Percentiles rank a stretch among this genome's conserved stretches.
Evolutionary conservation across 768 basidiomycete genomes (phyloP).

Genomic region (Suillus tomentosus): DNA sequence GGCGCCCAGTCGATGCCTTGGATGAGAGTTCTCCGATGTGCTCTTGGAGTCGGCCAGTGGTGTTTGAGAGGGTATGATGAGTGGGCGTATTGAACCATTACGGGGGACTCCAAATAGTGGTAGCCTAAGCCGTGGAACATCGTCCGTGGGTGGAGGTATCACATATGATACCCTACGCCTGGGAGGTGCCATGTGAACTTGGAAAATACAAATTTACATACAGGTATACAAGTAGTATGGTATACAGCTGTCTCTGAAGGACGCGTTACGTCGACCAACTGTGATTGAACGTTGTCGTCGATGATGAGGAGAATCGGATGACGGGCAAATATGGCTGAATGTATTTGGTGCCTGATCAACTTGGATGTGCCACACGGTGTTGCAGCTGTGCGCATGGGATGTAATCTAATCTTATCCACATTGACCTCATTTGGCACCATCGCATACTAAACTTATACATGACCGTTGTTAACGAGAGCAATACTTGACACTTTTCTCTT

Average conservation of each 20-base stretch:
- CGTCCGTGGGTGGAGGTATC: slow-evolving; percentile 68
- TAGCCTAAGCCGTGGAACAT: slow-evolving; percentile 66
- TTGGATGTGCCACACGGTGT: background rate
- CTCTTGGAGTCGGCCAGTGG: slow-evolving; percentile 21
- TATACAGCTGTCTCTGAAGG: slow-evolving; percentile 2
- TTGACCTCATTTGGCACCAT: background rate
- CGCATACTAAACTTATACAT: background rate
- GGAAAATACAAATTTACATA: slow-evolving; percentile 23
- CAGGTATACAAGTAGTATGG: slow-evolving; percentile 11
- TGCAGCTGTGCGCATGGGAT: slow-evolving; percentile 5
- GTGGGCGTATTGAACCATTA: slow-evolving; percentile 68
- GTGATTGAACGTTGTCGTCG: background rate
- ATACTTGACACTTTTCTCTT: slow-evolving; percentile 22
- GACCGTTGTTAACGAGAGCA: background rate
- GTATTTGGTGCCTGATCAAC: slow-evolving; percentile 8
- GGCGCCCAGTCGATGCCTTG: slow-evolving; percentile 86
- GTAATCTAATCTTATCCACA: slow-evolving; percentile 9
- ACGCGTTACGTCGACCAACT: slow-evolving; percentile 8
- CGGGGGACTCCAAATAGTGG: slow-evolving; percentile 66
- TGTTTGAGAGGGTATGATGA: slow-evolving; percentile 50
- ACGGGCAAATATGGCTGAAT: background rate
- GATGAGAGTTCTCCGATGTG: slow-evolving; percentile 42
- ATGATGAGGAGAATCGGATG: slow-evolving; percentile 3
- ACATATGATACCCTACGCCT: slow-evolving; percentile 85
- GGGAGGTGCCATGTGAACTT: slow-evolving; percentile 44